A percentile compares a stretch with the other conserved stretches of the same genome.
These are phyloP conservation scores for Cyberlindnera japonica DNA, from an alignment of 805 yeast species.

Conservation along the genomic window DNA sequence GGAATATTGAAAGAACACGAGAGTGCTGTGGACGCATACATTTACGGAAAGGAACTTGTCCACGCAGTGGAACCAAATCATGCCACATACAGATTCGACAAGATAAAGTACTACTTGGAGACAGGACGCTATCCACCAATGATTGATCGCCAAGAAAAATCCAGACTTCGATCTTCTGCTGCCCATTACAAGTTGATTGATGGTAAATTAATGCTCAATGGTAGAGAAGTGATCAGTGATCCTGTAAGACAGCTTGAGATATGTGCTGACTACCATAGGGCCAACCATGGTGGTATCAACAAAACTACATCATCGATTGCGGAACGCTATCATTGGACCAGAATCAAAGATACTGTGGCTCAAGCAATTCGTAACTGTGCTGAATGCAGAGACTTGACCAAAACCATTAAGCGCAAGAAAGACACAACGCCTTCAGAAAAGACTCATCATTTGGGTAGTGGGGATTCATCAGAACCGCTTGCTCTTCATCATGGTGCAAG, in stretches of 20 bases:
- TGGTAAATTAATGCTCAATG: conserved; percentile 73
- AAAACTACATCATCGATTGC: conserved; percentile 75
- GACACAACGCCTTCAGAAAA: conserved; percentile 10
- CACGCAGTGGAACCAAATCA: conserved; percentile 37
- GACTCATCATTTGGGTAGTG: background rate
- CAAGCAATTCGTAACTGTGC: conserved; percentile 72
- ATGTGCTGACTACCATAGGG: conserved; percentile 64
- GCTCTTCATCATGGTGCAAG: conserved; percentile 1
- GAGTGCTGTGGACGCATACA: conserved; percentile 79
- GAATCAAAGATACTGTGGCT: conserved; percentile 84
- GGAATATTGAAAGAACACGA: conserved; percentile 84
- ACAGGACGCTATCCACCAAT: conserved; percentile 84
- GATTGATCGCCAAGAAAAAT: conserved; percentile 79
- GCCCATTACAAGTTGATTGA: conserved; percentile 68
- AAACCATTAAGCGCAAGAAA: conserved; percentile 16
- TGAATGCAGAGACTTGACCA: conserved; percentile 46
- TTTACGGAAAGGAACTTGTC: conserved; percentile 77
- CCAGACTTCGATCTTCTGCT: conserved; percentile 78
- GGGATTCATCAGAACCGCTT: conserved; percentile 3
- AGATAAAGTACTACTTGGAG: conserved; percentile 70
- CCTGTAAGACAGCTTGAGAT: conserved; percentile 71
- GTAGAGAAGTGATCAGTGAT: conserved; percentile 79
- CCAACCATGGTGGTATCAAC: conserved; percentile 83
- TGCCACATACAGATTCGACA: conserved; percentile 62
- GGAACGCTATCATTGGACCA: conserved; percentile 85